Conservation (phyloP, 2,329 filamentous ascomycete genomes). For the Thyridium curvatum region DNA sequence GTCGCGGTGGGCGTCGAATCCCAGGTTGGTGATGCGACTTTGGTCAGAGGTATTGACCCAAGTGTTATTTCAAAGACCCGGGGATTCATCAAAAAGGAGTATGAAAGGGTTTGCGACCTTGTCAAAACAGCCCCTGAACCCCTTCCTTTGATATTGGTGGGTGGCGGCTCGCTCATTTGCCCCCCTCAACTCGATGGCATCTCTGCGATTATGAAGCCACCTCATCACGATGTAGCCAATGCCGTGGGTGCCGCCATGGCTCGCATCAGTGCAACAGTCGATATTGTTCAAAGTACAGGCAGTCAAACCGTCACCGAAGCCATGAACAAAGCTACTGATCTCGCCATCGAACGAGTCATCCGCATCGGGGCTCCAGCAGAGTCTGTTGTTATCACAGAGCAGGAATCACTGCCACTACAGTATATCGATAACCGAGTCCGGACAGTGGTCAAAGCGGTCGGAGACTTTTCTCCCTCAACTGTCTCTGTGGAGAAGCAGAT, state of each 20-base stretch:
- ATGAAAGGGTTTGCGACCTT: constrained; percentile 49
- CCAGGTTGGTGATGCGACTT: constrained; percentile 10
- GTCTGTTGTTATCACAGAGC: constrained; percentile 42
- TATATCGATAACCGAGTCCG: constrained; percentile 46
- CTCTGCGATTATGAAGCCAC: constrained; percentile 47
- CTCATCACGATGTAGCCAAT: constrained; percentile 55
- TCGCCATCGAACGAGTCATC: constrained; percentile 36
- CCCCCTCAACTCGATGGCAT: constrained; percentile 49
- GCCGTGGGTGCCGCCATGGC: constrained; percentile 60
- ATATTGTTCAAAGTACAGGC: constrained; percentile 43
- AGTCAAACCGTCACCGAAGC: constrained; percentile 27
- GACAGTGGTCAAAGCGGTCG: constrained; percentile 54
- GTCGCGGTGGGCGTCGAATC: constrained; percentile 27
- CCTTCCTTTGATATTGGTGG: constrained; percentile 54
- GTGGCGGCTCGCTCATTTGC: constrained; percentile 55
- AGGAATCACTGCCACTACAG: constrained; percentile 50
- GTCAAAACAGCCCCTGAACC: constrained; percentile 59
- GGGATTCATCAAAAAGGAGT: constrained; percentile 12
- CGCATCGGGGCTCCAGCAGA: constrained; percentile 35
- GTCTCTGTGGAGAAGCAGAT: too few relatives aligned
- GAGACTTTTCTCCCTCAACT: constrained; percentile 33
- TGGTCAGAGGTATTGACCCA: constrained; percentile 18
- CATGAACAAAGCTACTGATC: constrained; percentile 27
- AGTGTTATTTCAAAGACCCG: too few relatives aligned
- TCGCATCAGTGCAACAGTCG: constrained; percentile 47